phyloP scores from a whole-genome alignment of 768 basidiomycete genomes.

The Coprinopsis cinerea region DNA sequence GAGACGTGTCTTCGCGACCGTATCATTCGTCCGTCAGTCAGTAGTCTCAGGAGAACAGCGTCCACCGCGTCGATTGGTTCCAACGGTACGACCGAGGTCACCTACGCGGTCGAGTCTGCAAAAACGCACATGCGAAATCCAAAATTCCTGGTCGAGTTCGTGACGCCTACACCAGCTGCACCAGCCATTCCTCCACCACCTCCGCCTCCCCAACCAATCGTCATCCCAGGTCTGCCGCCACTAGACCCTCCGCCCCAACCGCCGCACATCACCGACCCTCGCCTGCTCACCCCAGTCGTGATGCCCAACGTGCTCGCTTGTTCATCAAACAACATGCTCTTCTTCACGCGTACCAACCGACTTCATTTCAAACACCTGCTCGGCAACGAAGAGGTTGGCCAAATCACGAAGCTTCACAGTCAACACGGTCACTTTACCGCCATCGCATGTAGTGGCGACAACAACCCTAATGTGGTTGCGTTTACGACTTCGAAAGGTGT shows the following conservation, averaged over 20 bases:
- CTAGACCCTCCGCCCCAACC: conserved; percentile 14
- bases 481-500: conserved; percentile 56
- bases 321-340: conserved; percentile 38
- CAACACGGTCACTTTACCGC: conserved; percentile 39
- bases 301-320: conserved; percentile 31
- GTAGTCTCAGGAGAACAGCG: conserved; percentile 24
- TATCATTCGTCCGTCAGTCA: neutral
- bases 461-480: conserved; percentile 42
- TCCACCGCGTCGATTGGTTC: conserved; percentile 26
- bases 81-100: conserved; percentile 15
- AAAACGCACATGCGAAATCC: conserved; percentile 28
- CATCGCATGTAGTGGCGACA: conserved; percentile 30
- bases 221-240: conserved; percentile 11
- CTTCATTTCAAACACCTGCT: conserved; percentile 46
- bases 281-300: neutral
- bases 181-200: neutral
- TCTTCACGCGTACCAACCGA: conserved; percentile 49
- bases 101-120: conserved; percentile 30
- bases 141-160: conserved; percentile 27
- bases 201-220: conserved; percentile 15
- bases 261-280: conserved; percentile 2
- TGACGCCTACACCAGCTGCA: conserved; percentile 2
- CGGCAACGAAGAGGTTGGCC: conserved; percentile 36
- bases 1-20: neutral
- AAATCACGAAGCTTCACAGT: conserved; percentile 45